These are phyloP conservation scores for Marchantia polymorpha DNA, from an alignment of 225 moss, liverwort and hornwort genomes.

Conservation along the genomic window DNA sequence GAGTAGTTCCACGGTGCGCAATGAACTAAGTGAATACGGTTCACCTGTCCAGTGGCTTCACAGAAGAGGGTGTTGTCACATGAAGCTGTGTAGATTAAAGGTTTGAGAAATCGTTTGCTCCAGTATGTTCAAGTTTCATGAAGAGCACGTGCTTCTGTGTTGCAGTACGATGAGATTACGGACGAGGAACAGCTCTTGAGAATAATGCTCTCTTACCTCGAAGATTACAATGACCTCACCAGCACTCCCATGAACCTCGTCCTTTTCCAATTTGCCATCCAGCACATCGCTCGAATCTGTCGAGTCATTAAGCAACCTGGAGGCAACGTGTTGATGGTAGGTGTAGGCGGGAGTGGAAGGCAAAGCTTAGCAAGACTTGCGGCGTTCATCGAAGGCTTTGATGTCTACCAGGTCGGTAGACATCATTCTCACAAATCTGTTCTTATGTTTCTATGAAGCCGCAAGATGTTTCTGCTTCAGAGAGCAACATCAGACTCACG, in stretches of 20 bases:
- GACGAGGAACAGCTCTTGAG: slow-evolving; percentile 62
- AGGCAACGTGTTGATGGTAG: slow-evolving; percentile 79
- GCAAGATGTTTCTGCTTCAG: too few species aligned
- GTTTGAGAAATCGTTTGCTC: too few species aligned
- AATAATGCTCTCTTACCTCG: slow-evolving; percentile 72
- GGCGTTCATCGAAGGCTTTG: slow-evolving; percentile 78
- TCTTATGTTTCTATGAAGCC: too few species aligned
- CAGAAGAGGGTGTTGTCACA: too few species aligned
- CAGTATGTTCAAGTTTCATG: too few species aligned
- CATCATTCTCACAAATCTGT: neutral
- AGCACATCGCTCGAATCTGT: slow-evolving; percentile 81
- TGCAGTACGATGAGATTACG: slow-evolving; percentile 70
- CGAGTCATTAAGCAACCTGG: slow-evolving; percentile 84
- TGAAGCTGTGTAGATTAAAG: too few species aligned
- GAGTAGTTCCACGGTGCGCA: too few species aligned
- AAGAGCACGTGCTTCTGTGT: neutral
- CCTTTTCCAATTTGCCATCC: slow-evolving; percentile 88
- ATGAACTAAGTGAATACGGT: too few species aligned
- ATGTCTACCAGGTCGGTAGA: slow-evolving; percentile 63
- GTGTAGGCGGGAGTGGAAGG: slow-evolving; percentile 83
- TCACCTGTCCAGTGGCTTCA: too few species aligned
- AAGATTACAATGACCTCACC: slow-evolving; percentile 82
- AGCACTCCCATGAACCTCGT: slow-evolving; percentile 90
- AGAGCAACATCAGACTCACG: too few species aligned
- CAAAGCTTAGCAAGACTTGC: slow-evolving; percentile 87